A percentile compares a stretch with the other conserved stretches of the same genome.
These are phyloP conservation scores for Sporothrix dimorphospora DNA, from an alignment of 2,329 filamentous ascomycete genomes.

Conservation along the genomic window DNA sequence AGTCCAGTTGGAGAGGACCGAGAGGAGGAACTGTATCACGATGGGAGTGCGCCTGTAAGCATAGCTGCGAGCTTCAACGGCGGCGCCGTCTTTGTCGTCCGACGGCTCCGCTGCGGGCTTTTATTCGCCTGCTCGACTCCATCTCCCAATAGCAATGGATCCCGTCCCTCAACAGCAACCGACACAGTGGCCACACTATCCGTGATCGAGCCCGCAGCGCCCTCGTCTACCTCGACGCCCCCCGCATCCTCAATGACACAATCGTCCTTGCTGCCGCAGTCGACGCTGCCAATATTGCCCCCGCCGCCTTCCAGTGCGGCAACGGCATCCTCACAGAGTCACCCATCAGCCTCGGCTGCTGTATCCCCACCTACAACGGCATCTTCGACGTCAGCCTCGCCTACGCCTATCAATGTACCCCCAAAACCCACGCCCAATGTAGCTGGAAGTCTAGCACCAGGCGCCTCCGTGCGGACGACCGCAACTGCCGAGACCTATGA, in stretches of 20 bases:
- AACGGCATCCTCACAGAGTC: conserved; percentile 25
- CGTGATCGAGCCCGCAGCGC: neutral
- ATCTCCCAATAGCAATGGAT: conserved; percentile 34
- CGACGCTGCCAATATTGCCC: neutral
- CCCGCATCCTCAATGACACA: neutral
- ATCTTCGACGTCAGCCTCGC: neutral
- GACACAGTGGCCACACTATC: neutral
- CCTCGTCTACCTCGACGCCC: neutral
- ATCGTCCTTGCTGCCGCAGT: conserved; percentile 26
- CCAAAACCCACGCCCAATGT: neutral
- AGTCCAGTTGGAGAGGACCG: conserved; percentile 36
- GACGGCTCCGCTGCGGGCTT: conserved; percentile 60
- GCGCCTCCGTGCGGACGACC: conserved; percentile 6
- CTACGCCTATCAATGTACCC: neutral
- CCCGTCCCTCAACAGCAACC: conserved; percentile 18
- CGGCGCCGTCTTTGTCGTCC: conserved; percentile 60
- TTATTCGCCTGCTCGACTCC: conserved; percentile 65
- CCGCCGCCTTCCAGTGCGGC: neutral
- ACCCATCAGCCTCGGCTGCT: conserved; percentile 6
- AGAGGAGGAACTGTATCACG: conserved; percentile 32
- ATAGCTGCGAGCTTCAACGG: conserved; percentile 61
- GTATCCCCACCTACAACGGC: neutral
- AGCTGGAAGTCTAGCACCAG: neutral
- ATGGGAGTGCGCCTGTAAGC: conserved; percentile 33
- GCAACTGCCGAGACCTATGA: conserved; percentile 25